Base-by-base conservation (phyloP, 2,329 filamentous ascomycete species). In the Penicillium italicum region DNA sequence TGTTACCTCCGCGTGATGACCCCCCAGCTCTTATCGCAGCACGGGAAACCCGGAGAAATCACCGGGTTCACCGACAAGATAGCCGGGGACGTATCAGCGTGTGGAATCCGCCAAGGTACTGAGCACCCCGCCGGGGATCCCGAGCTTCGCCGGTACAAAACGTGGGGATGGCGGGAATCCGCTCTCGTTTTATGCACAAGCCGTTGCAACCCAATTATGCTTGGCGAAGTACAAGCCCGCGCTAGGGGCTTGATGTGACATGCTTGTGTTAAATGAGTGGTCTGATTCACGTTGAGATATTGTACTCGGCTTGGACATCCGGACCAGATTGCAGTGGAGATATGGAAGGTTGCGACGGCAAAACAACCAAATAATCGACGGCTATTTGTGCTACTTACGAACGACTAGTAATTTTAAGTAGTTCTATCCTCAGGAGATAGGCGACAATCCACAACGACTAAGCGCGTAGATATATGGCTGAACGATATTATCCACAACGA, bases 41-140 rank as follows among this genome's bases (percentile, higher is more conserved):
- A 5, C 46, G 38, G 46, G 26, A 28, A 50, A 38, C 12, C 11
- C 18, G 52, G 22, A 34, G 18, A 31, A 30, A 50, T 33, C 12
- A 3, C 45, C 46, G 52, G 33, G 28, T 50, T 50, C 14, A 16
- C 52, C 44, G 51, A 31, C 9, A 1, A 16, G 38, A 50, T 50
- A 54, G 24, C 37, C 45, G 37, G 34, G 28, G 28, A 36, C 51
- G 51, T 49, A 53, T 53, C 44, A 53, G 30, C n/a, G 30, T 24
- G 44, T 3, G 0, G 30, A 24, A 36, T 49, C 6, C 31, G 36
- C 44, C 41, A 43, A 31, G 44, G 7, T 24, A 9, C 20, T 4
- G 8, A 2, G 36, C 26, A n/a, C 30, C 50, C 22, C 37, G 12
- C 33, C n/a, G 51, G 40, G 9, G 20, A 49, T 41, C 37, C 11